Evolutionary conservation across 2,329 filamentous ascomycete species (phyloP), one percentile per base, ranked within the genome.

Genomic region (Aurifilum marmelostoma): DNA sequence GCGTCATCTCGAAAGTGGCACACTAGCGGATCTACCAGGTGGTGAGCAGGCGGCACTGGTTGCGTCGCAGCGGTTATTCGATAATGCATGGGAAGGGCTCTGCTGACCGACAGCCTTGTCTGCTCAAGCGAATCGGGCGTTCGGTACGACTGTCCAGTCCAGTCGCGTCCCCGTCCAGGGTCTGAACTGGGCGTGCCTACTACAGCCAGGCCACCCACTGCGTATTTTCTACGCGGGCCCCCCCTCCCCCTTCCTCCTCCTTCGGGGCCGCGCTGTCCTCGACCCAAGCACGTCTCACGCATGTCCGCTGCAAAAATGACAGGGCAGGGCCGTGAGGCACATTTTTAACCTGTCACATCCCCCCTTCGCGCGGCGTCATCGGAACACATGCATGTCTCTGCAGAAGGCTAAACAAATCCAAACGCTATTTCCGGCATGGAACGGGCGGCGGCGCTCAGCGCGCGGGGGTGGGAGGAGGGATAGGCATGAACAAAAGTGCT

Each of bases 261-360:
- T 9, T 47, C n/a, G 43, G 68, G 59, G 27, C 58, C 56, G 41
- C 41, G 47, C 54, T 24, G 54, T 27, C 54, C 56, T 47, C 37
- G 63, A n/a, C 41, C 52, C 50, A 64, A 37, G 43, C 43, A 47
- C 64, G 63, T 63, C 63, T 60, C 63, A 50, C 34, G 41, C 69
- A 64, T 32, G 66, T 14, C 67, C n/a, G 32, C 63, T 60, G 58
- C 60, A 60, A 2, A 32, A 14, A 5, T 18, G 43, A 16, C 43
- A 47, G 43, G 65, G 54, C 61, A 68, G 69, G 63, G 58, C 56
- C 14, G 41, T 61, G 64, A 71, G 63, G 69, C 69, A 69, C 67
- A 69, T 27, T 65, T 69, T 69, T 61, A 65, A 67, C 66, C 69
- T 68, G 67, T 66, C 66, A 63, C 65, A 14, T 59, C 43, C 63